Evolutionary conservation across 331 rosid species (phyloP).

Genomic region (Malus hybrid): DNA sequence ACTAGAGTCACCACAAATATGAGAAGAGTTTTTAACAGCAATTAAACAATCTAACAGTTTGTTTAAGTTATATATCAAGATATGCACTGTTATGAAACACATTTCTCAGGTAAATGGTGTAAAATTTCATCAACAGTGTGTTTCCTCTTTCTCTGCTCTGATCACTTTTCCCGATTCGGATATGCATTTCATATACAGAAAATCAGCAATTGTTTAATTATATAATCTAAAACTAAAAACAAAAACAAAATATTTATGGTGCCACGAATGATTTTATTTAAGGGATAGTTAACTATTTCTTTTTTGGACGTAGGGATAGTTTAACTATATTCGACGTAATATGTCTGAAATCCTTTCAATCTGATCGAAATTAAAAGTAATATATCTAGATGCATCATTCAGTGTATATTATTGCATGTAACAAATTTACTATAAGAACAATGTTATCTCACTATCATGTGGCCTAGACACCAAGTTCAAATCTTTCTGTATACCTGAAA

Average conservation of each 20-base stretch:
- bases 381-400: background rate
- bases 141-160: background rate
- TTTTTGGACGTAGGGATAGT: too few species aligned
- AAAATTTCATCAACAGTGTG: background rate
- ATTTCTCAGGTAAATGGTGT: background rate
- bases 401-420: background rate
- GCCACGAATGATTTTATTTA: background rate
- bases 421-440: background rate
- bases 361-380: background rate
- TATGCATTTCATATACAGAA: background rate
- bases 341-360: background rate
- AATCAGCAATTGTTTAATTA: background rate
- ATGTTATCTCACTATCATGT: background rate
- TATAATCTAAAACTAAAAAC: background rate
- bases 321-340: background rate
- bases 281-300: background rate
- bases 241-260: background rate
- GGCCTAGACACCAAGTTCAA: background rate
- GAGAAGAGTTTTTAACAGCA: background rate
- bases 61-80: background rate
- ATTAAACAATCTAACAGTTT: background rate
- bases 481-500: background rate
- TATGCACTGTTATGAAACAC: background rate
- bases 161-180: background rate
- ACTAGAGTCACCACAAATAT: slow-evolving; percentile 1